These are phyloP conservation scores for Aspergillus fumigatiaffinis DNA, from an alignment of 2,329 filamentous ascomycete species.

Conservation along the genomic window DNA sequence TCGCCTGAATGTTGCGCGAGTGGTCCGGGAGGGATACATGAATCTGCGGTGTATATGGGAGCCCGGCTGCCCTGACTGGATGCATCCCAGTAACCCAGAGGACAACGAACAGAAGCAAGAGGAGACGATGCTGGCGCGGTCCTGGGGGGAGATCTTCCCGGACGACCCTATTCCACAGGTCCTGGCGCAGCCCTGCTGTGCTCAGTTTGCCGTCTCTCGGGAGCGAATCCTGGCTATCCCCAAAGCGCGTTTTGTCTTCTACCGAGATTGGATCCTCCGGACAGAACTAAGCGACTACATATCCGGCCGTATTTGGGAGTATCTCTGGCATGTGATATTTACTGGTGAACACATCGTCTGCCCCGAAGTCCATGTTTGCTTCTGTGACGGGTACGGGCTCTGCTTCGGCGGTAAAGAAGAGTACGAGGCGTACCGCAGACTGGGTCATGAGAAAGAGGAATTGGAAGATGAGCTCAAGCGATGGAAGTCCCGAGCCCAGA, in stretches of 20 bases:
- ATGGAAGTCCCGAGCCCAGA: constrained; percentile 40
- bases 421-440: constrained; percentile 47
- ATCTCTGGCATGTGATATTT: constrained; percentile 62
- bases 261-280: constrained; percentile 59
- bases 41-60: constrained; percentile 57
- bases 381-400: constrained; percentile 61
- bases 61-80: constrained; percentile 58
- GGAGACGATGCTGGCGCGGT: constrained; percentile 43
- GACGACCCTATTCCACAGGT: constrained; percentile 43
- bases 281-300: constrained; percentile 54
- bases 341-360: constrained; percentile 46
- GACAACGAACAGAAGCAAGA: constrained; percentile 45
- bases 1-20: constrained; percentile 49
- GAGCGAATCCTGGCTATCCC: constrained; percentile 55
- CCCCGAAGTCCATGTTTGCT: constrained; percentile 53
- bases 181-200: constrained; percentile 60
- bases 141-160: constrained; percentile 48
- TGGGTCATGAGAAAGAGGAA: constrained; percentile 42
- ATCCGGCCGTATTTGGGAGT: constrained; percentile 60
- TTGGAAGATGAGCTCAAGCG: constrained; percentile 33
- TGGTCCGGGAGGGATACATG: constrained; percentile 54
- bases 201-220: constrained; percentile 59
- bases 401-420: constrained; percentile 54
- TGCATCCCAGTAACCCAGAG: constrained; percentile 44
- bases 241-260: constrained; percentile 51